Conservation (phyloP, 768 basidiomycete species). For the Pleurotus ostreatus region DNA sequence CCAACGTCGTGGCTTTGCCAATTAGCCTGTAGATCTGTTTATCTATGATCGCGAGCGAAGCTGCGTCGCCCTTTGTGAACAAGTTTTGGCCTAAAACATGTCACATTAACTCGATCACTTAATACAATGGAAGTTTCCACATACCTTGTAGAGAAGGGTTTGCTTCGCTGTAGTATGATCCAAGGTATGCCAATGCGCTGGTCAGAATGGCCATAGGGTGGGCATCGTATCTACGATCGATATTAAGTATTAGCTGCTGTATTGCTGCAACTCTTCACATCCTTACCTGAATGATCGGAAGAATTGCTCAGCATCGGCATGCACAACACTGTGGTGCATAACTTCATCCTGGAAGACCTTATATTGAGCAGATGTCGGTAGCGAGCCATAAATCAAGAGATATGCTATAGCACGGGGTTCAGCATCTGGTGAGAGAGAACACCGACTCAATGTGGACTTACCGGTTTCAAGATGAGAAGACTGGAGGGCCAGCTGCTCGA, state of each 20-base stretch:
- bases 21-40: constrained; percentile 88
- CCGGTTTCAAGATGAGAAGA: constrained; percentile 77
- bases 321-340: constrained; percentile 67
- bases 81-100: constrained; percentile 61
- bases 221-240: constrained; percentile 68
- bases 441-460: constrained; percentile 11
- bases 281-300: constrained; percentile 61
- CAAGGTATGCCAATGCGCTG: constrained; percentile 83
- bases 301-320: constrained; percentile 66
- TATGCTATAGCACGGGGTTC: constrained; percentile 42
- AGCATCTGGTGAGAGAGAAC: too few species aligned
- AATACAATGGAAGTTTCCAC: constrained; percentile 7
- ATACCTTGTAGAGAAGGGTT: constrained; percentile 84
- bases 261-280: neutral
- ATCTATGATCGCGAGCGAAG: constrained; percentile 78
- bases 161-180: constrained; percentile 83
- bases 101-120: neutral
- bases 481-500: constrained; percentile 81
- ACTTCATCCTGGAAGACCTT: constrained; percentile 69
- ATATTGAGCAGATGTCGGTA: constrained; percentile 63
- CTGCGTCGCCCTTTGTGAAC: constrained; percentile 62
- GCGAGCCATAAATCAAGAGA: constrained; percentile 82
- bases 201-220: constrained; percentile 92
- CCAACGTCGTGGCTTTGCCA: constrained; percentile 85
- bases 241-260: neutral